These are phyloP conservation scores for Rhexocercosporidium sp. DNA, from an alignment of 2,329 filamentous ascomycete species.

Conservation along the genomic window DNA sequence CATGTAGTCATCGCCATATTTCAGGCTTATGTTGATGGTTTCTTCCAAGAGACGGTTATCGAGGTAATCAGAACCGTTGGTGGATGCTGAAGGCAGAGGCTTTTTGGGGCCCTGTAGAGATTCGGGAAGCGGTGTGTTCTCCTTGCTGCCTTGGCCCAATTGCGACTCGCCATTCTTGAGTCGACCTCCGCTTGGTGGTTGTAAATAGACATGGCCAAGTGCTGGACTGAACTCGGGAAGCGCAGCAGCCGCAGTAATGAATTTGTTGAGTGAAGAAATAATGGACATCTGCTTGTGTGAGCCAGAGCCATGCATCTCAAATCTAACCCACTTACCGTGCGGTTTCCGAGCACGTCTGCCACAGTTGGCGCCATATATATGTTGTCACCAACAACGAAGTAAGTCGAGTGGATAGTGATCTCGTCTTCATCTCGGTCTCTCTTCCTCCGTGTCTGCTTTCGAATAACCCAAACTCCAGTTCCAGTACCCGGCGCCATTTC, in stretches of 20 bases:
- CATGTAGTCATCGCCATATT: constrained; percentile 67
- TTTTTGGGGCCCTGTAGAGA: constrained; percentile 33
- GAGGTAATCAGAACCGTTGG: constrained; percentile 35
- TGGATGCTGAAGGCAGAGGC: constrained; percentile 17
- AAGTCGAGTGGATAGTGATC: constrained; percentile 62
- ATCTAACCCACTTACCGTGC: constrained; percentile 54
- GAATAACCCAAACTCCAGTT: constrained; percentile 72
- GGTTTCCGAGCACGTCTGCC: constrained; percentile 62
- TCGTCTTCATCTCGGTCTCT: constrained; percentile 61
- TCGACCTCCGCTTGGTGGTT: constrained; percentile 28
- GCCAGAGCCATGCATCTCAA: background rate
- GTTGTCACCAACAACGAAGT: constrained; percentile 69
- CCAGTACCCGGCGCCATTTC: constrained; percentile 64
- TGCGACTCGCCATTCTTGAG: constrained; percentile 32
- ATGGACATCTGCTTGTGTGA: constrained; percentile 28
- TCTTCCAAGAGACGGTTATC: constrained; percentile 53
- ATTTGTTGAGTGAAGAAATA: constrained; percentile 40
- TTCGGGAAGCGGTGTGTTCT: constrained; percentile 54
- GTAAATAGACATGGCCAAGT: constrained; percentile 49
- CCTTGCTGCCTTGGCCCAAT: constrained; percentile 38
- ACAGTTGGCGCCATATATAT: constrained; percentile 70
- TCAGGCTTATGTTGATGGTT: constrained; percentile 61
- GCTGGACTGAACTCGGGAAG: constrained; percentile 54
- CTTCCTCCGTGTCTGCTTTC: constrained; percentile 69
- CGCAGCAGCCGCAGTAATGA: constrained; percentile 41